phyloP scores from a whole-genome alignment of 2,329 filamentous ascomycete species.

The Mariannaea elegans region DNA sequence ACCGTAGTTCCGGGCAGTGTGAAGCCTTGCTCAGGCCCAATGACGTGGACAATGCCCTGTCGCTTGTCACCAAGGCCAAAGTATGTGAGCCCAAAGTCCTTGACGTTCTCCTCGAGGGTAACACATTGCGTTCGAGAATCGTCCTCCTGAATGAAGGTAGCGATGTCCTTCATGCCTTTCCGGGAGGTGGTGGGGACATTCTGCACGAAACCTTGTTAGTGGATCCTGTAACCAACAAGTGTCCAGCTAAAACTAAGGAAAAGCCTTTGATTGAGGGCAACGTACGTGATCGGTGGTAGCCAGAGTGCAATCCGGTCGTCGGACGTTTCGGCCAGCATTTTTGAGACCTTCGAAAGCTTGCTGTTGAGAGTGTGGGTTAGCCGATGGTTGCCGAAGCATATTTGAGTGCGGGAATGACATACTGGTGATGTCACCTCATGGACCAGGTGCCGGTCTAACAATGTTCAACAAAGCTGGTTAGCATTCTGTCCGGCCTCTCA shows the following conservation, averaged over 20 bases:
- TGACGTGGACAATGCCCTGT: slow-evolving; percentile 98
- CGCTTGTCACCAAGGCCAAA: slow-evolving; percentile 96
- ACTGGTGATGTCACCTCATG: slow-evolving; percentile 98
- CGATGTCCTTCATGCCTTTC: slow-evolving; percentile 93
- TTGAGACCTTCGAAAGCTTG: slow-evolving; percentile 97
- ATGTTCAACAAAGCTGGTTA: slow-evolving; percentile 20
- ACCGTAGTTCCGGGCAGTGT: slow-evolving; percentile 96
- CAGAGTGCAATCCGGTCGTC: slow-evolving; percentile 95
- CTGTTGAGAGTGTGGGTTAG: slow-evolving; percentile 51
- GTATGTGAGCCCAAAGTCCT: slow-evolving; percentile 95
- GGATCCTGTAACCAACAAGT: slow-evolving; percentile 1
- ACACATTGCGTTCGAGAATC: slow-evolving; percentile 94
- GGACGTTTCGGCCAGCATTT: slow-evolving; percentile 87
- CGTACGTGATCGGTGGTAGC: slow-evolving; percentile 96
- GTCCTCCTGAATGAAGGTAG: slow-evolving; percentile 91
- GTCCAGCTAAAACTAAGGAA: neutral
- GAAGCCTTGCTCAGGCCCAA: slow-evolving; percentile 98
- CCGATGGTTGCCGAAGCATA: slow-evolving; percentile 12
- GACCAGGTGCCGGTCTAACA: slow-evolving; percentile 87
- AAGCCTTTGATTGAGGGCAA: too few relatives aligned
- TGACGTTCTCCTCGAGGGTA: slow-evolving; percentile 96
- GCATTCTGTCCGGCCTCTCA: slow-evolving; percentile 3
- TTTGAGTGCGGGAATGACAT: slow-evolving; percentile 48
- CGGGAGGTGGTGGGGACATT: slow-evolving; percentile 93
- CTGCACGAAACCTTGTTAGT: slow-evolving; percentile 53